Base-by-base conservation (phyloP, 192 early-diverging fungal species). In the Backusella tarrabulga region DNA sequence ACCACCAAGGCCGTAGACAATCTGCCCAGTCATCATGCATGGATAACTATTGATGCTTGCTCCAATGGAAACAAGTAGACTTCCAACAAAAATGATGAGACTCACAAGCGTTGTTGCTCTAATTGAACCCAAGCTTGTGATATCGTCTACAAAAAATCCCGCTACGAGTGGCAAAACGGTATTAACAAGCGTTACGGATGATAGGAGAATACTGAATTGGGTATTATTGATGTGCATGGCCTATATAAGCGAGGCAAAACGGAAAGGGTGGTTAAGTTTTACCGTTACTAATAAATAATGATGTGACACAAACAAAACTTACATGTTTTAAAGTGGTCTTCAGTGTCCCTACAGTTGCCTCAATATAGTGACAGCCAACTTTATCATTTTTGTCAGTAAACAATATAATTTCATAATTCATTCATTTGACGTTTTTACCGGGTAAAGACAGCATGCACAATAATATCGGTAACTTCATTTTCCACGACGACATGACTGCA, bases 1-100 rank as follows among this genome's bases (percentile, higher is more conserved):
- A 14, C 88, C 89, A 17, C 93, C 93, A 14, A 93, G 84, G 4
- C 93, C 92, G 68, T 81, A 91, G 35, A 90, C 84, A 8, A 86
- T 80, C 40, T 84, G 83, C 1, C 88, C 87, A 38, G 78, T 78
- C 8, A 91, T 81, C 91, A 92, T 92, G 6, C 81, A 68, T 4
- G 86, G 81, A 72, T 83, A 88, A 54, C 77, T 85, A 40, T 75
- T 77, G n/a, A 50, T 69, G 56, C 76, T 80, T 5, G 85, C 83
- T 1, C 87, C 87, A 0, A 88, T 26, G 6, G 87, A 85, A 36
- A 88, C 81, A 11, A 88, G 79, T 15, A 86, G 36, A 46, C 80
- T 85, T n/a, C 91, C 91, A 17, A 87, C 34, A 77, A 87, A 79
- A 36, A 92, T 90, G 32, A 87, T 70, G 0, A 80, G 76, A 17